phyloP scores from a whole-genome alignment of 2,329 filamentous ascomycete species.

The Whalleya microplaca region DNA sequence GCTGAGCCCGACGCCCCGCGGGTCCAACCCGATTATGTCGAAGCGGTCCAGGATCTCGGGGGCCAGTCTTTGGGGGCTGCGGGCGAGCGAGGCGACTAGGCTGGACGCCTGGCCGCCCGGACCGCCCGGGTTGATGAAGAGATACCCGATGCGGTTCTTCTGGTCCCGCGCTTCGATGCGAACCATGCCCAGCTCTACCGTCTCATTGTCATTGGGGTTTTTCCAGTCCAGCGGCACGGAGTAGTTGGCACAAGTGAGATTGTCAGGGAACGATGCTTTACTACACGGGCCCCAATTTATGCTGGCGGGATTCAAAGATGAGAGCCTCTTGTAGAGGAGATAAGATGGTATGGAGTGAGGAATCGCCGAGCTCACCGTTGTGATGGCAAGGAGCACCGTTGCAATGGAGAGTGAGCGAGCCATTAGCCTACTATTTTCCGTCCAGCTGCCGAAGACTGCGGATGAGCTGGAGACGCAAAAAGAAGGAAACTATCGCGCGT shows the following conservation, averaged over 20 bases:
- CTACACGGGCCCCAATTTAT: constrained; percentile 24
- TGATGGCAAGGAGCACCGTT: constrained; percentile 13
- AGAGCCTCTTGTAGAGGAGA: not conserved
- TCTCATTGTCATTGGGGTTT: constrained; percentile 23
- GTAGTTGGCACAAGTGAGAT: constrained; percentile 32
- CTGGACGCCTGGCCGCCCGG: constrained; percentile 40
- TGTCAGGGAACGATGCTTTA: constrained; percentile 7
- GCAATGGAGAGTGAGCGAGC: constrained; percentile 3
- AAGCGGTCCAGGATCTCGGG: constrained; percentile 38
- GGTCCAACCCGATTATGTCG: constrained; percentile 49
- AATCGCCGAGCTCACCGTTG: constrained; percentile 11
- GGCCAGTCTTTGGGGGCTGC: constrained; percentile 12
- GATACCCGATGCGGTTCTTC: constrained; percentile 37
- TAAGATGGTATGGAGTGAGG: constrained; percentile 4
- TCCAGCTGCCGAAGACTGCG: too few species aligned
- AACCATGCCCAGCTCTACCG: constrained; percentile 32
- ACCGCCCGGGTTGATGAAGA: constrained; percentile 48
- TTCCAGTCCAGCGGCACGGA: constrained; percentile 35
- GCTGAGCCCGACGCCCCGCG: constrained; percentile 47
- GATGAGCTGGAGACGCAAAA: too few species aligned
- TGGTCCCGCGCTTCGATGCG: constrained; percentile 31
- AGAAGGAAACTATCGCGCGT: too few species aligned
- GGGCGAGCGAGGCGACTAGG: constrained; percentile 21
- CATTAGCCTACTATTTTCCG: constrained; percentile 3
- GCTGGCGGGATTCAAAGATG: constrained; percentile 1